Conservation (phyloP, 805 yeast genomes). For the Saccharomycopsis amapae region DNA sequence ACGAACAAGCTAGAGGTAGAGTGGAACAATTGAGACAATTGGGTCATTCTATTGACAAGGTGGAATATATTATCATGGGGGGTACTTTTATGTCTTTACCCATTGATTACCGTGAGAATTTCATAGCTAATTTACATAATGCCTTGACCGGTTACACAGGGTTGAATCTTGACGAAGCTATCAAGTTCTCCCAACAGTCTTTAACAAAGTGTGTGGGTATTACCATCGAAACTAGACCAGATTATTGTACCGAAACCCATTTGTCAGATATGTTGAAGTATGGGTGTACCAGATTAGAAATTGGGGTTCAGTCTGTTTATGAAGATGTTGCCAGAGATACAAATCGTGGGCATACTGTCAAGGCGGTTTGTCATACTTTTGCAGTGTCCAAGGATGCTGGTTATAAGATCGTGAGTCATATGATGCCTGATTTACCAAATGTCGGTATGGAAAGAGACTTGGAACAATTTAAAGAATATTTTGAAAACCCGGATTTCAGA, state of each 20-base stretch:
- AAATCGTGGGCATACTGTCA: slow-evolving; percentile 95
- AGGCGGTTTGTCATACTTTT: slow-evolving; percentile 92
- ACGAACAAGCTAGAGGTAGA: slow-evolving; percentile 97
- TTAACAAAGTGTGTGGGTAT: slow-evolving; percentile 97
- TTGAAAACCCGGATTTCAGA: slow-evolving; percentile 93
- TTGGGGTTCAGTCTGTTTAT: slow-evolving; percentile 94
- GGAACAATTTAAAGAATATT: slow-evolving; percentile 92
- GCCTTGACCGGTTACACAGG: slow-evolving; percentile 93
- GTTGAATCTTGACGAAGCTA: slow-evolving; percentile 82
- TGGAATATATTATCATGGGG: slow-evolving; percentile 97
- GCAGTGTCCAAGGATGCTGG: slow-evolving; percentile 97
- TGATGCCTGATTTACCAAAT: slow-evolving; percentile 99
- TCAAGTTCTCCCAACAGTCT: slow-evolving; percentile 84
- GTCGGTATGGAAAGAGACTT: slow-evolving; percentile 98
- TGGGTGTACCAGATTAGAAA: slow-evolving; percentile 94
- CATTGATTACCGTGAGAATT: slow-evolving; percentile 79
- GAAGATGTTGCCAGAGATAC: slow-evolving; percentile 99
- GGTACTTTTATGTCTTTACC: slow-evolving; percentile 98
- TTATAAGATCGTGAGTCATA: slow-evolving; percentile 93
- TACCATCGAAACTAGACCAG: slow-evolving; percentile 97
- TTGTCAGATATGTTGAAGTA: slow-evolving; percentile 90
- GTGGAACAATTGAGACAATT: slow-evolving; percentile 90
- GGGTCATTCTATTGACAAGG: slow-evolving; percentile 96
- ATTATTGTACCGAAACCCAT: slow-evolving; percentile 94
- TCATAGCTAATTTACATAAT: slow-evolving; percentile 85